These are phyloP conservation scores for Pichia sp. DNA, from an alignment of 1,139 yeast genomes.

Conservation along the genomic window DNA sequence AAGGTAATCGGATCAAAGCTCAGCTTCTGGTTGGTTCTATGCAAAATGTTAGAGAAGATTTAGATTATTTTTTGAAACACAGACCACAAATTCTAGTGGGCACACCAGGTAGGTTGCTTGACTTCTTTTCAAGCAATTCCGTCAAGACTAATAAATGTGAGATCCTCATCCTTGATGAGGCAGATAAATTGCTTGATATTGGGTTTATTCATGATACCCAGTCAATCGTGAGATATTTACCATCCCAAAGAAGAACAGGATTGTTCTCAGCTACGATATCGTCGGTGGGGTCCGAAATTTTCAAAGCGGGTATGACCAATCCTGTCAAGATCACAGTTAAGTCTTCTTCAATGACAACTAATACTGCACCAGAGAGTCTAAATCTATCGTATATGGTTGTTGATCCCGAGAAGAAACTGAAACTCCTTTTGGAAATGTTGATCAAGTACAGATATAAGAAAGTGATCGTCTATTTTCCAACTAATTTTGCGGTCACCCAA, in stretches of 20 bases:
- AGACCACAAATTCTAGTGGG: conserved; percentile 76
- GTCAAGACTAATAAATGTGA: conserved; percentile 59
- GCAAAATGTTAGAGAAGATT: conserved; percentile 65
- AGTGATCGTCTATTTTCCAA: conserved; percentile 85
- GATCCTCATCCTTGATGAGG: conserved; percentile 81
- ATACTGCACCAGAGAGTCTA: conserved; percentile 55
- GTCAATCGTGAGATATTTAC: conserved; percentile 56
- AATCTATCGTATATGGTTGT: conserved; percentile 56
- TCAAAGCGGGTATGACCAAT: conserved; percentile 78
- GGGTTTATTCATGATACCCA: conserved; percentile 70
- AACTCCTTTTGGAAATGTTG: conserved; percentile 49
- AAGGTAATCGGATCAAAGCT: conserved; percentile 37
- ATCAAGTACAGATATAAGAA: conserved; percentile 55
- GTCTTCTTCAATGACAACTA: conserved; percentile 32
- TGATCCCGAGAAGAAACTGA: conserved; percentile 54
- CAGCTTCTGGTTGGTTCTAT: conserved; percentile 81
- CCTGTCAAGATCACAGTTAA: conserved; percentile 82
- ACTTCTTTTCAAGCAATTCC: conserved; percentile 48
- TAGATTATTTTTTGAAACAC: conserved; percentile 44
- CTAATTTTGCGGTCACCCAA: conserved; percentile 74
- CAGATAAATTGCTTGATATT: conserved; percentile 77
- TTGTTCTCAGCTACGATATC: conserved; percentile 86
- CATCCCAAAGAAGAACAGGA: conserved; percentile 92
- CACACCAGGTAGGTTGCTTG: conserved; percentile 87
- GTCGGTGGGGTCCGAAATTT: conserved; percentile 64